Percentiles rank a stretch among this genome's conserved stretches.
phyloP scores from a whole-genome alignment of 2,329 filamentous ascomycete genomes.

The Seiridium cupressi region DNA sequence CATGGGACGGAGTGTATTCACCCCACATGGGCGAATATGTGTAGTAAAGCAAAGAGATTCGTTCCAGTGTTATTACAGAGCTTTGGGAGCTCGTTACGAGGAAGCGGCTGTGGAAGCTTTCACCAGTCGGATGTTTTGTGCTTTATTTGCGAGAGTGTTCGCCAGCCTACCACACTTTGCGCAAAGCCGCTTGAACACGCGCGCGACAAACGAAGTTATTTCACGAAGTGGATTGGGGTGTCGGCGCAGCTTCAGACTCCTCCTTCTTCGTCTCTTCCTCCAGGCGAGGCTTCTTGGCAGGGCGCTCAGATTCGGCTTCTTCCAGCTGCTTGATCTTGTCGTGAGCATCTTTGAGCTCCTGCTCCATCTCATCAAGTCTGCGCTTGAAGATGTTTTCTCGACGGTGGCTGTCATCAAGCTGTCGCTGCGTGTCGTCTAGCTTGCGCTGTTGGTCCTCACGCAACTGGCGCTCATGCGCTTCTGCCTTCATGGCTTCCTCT shows the following conservation, averaged over 20 bases:
- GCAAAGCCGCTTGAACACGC: too few species aligned
- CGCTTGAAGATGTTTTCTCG: conserved; percentile 81
- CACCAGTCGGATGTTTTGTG: neutral
- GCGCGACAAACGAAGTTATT: neutral
- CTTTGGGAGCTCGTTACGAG: neutral
- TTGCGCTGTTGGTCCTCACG: conserved; percentile 42
- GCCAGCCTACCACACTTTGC: too few species aligned
- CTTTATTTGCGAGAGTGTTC: neutral
- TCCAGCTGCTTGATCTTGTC: conserved; percentile 15
- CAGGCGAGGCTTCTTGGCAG: conserved; percentile 9
- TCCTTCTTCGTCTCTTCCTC: conserved; percentile 2
- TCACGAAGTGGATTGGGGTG: neutral
- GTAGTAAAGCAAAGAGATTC: conserved; percentile 3
- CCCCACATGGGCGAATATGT: neutral
- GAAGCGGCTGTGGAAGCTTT: neutral
- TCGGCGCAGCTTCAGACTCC: conserved; percentile 2
- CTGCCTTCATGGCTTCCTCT: conserved; percentile 54
- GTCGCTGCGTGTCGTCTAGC: conserved; percentile 47
- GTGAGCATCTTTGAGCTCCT: conserved; percentile 39
- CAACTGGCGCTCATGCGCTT: conserved; percentile 56
- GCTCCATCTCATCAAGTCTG: conserved; percentile 75
- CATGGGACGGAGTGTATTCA: too few species aligned
- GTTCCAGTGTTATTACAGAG: neutral
- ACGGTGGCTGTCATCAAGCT: conserved; percentile 73
- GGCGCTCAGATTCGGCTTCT: conserved; percentile 6